Percentiles rank a stretch among this genome's conserved stretches.
phyloP scores from a whole-genome alignment of 768 basidiomycete genomes.

The Leccinum rimulosum region DNA sequence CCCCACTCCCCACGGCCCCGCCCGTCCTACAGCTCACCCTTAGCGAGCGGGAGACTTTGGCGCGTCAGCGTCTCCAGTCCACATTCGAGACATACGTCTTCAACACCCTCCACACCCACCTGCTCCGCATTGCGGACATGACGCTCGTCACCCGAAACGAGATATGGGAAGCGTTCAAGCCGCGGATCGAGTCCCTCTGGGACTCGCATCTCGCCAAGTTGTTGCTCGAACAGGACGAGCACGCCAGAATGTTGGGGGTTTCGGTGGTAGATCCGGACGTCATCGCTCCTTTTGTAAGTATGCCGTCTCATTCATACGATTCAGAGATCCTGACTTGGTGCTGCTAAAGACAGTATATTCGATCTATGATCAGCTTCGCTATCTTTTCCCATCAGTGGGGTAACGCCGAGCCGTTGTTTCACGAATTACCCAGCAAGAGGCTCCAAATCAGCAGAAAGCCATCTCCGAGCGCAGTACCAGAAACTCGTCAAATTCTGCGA shows the following conservation, averaged over 20 bases:
- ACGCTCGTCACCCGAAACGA: constrained; percentile 20
- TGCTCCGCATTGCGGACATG: constrained; percentile 25
- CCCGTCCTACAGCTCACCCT: constrained; percentile 20
- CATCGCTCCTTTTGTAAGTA: constrained; percentile 20
- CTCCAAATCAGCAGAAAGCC: constrained; percentile 12
- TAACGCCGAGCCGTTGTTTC: constrained; percentile 18
- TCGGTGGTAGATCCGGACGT: constrained; percentile 17
- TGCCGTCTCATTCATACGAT: neutral
- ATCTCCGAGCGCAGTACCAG: constrained; percentile 18
- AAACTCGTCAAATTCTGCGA: constrained; percentile 29
- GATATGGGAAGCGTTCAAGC: constrained; percentile 20
- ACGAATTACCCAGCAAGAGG: constrained; percentile 21
- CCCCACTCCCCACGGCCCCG: constrained; percentile 12
- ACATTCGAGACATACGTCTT: constrained; percentile 26
- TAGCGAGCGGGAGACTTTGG: constrained; percentile 20
- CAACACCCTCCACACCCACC: constrained; percentile 25
- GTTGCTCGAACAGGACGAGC: constrained; percentile 25
- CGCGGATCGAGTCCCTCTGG: constrained; percentile 17
- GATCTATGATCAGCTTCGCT: constrained; percentile 22
- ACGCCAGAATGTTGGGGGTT: constrained; percentile 20
- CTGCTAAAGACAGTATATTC: constrained; percentile 16
- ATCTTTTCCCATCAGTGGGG: constrained; percentile 30
- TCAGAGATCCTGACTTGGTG: constrained; percentile 3
- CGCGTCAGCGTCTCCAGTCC: constrained; percentile 20
- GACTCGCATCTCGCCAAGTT: constrained; percentile 19